Base-by-base conservation (phyloP, 2,329 filamentous ascomycete genomes). In the Exophiala oligosperma region DNA sequence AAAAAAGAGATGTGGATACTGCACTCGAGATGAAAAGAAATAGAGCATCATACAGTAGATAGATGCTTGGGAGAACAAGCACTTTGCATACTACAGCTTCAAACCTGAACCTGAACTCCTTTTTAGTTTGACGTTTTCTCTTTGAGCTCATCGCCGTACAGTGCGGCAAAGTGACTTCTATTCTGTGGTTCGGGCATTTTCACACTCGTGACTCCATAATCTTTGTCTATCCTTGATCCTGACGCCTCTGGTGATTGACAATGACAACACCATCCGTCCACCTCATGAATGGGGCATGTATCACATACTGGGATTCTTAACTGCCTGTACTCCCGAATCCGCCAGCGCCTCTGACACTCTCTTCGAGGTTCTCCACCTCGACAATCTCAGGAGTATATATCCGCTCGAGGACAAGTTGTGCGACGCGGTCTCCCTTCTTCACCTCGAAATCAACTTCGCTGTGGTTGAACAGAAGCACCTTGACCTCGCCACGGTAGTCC, bases 381-480 rank as follows among this genome's bases (percentile, higher is more conserved):
- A 89, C 76, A 4, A 99, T 89, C 48, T 95, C 91, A 2, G 94
- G 93, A 28, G 92, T 97, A 70, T 90, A 92, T 70, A 97, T 97
- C 73, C 91, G 86, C 82, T 99, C 94, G 56, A 99, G 79, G 65
- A 99, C 86, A 66, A 99, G 82, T 81, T 99, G 94, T 43, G 94
- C 95, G 70, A 99, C 80, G 53, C 94, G 88, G 75, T 99, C 94
- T 50, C 93, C 93, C 71, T 89, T 86, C 70, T 88, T 88, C 65
- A 99, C 80, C 46, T 77, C 80, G 71, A 95, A 97, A 72, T 96
- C 92, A 41, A 77, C 76, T 51, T 96, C 92, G 52, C 83, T 83
- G 74, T 96, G 88, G 78, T 99, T 99, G 76, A 97, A 97, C 52
- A 99, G 84, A 66, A 99, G 82, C 26, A 99, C 89, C 80, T 95